These are phyloP conservation scores for Neoascochyta sp. DNA, from an alignment of 2,329 filamentous ascomycete species.

Conservation along the genomic window DNA sequence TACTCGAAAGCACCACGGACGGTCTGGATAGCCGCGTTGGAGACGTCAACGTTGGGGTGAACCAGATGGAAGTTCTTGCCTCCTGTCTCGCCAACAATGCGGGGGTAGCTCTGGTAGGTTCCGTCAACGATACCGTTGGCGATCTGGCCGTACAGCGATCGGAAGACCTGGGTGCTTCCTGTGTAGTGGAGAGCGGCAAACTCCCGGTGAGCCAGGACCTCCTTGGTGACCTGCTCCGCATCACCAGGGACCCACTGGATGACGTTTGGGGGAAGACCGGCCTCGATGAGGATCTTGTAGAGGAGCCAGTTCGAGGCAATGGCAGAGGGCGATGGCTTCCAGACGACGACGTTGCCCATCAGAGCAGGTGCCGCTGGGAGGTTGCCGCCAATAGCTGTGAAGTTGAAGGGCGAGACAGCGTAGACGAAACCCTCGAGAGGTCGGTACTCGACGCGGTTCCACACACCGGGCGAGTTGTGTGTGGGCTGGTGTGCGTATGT, in stretches of 20 bases:
- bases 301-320: slow-evolving; percentile 89
- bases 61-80: slow-evolving; percentile 92
- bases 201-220: slow-evolving; percentile 69
- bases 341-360: slow-evolving; percentile 91
- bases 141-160: slow-evolving; percentile 81
- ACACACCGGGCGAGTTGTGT: slow-evolving; percentile 78
- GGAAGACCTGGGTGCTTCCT: slow-evolving; percentile 87
- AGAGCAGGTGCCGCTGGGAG: slow-evolving; percentile 77
- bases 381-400: slow-evolving; percentile 91
- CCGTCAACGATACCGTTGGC: slow-evolving; percentile 75
- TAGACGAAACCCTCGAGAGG: slow-evolving; percentile 95
- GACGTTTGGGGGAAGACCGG: slow-evolving; percentile 81
- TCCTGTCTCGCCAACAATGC: slow-evolving; percentile 85
- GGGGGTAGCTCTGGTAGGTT: slow-evolving; percentile 78
- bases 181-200: slow-evolving; percentile 95
- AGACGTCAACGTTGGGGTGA: slow-evolving; percentile 71
- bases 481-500: slow-evolving; percentile 82
- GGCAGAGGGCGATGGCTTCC: slow-evolving; percentile 90
- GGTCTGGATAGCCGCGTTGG: slow-evolving; percentile 76
- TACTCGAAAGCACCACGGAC: slow-evolving; percentile 86
- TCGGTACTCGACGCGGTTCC: slow-evolving; percentile 88
- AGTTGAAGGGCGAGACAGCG: slow-evolving; percentile 93
- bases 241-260: slow-evolving; percentile 93
- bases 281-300: slow-evolving; percentile 86
- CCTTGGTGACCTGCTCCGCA: slow-evolving; percentile 76